Base-by-base conservation (phyloP, 768 basidiomycete genomes). In the Lentinula lateritia region DNA sequence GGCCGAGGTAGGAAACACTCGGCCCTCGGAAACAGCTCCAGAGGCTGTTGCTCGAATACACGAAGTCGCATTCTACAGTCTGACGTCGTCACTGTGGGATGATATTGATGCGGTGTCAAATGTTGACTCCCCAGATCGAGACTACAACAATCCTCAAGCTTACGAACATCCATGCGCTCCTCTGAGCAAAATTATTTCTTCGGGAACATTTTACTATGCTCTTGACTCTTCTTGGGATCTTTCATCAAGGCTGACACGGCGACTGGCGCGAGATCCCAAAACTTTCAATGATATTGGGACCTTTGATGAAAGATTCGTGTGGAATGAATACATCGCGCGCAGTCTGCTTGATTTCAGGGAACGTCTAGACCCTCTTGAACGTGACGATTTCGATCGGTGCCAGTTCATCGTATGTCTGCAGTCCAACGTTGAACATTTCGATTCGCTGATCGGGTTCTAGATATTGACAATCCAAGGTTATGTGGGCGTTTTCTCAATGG, bases 401-500 rank as follows among this genome's bases (percentile, higher is more conserved):
- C 89, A 91, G 65, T 95, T 95, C 68, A 81, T 95, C 61, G 93
- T 93, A 75, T 67, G 88, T 78, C 6, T 16, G 28, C 50, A 15
- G 18, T 63, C 55, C 46, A 60, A 43, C 48, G 64, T 50, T 62
- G 61, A 46, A 45, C 42, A 41, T 60, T 28, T 28, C 28, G 3
- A 28, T 28, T 34, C 13, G 39, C 20, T 57, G 41, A 38, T 63
- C 60, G 50, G 54, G 48, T 61, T 62, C 34, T 66, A 97, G 88
- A 81, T 96, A 23, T 83, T 95, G 38, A 88, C 92, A 18, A 95
- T 97, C 41, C 97, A 99, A 80, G 97, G 97, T 16, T 98, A 88
- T 70, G 90, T 91, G 32, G 93, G 93, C 0, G 77, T 89, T n/a
- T 87, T 84, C 64, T 87, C 89, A 0, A 83, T 98, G 77, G 81